Evolutionary conservation across 2,329 filamentous ascomycete genomes (phyloP), one percentile per base, ranked within the genome.

Genomic region (Hirsutella rhossiliensis): DNA sequence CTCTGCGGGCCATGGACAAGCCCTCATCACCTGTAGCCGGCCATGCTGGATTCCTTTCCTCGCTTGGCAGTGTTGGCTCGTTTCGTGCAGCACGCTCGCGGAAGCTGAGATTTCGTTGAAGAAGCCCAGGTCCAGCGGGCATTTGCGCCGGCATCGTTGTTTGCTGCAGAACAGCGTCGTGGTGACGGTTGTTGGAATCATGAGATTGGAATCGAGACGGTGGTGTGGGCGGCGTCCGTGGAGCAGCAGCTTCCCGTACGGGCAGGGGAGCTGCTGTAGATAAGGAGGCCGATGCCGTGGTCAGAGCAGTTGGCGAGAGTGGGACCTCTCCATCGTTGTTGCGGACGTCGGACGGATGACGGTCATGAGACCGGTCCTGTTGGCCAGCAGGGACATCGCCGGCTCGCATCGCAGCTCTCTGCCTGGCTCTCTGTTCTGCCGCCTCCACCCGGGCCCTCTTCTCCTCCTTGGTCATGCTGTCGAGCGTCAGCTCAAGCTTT

Each of bases 401-500:
- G 41, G 62, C 53, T 52, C 55, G 59, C 20, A 64, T 61, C 32
- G 71, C 71, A 12, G 67, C 69, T 52, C 71, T 72, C 56, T 90
- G 81, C 52, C 80, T 76, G 17, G 82, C 76, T 38, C 77, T 75
- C 52, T 80, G 73, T 61, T 96, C 90, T 6, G 87, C 87, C 54
- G 90, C 84, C 58, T 88, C 77, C 5, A 90, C 79, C 40, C 87
- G 76, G 9, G 88, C 87, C 50, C 90, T 77, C 62, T 94, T 94
- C 64, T 96, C 89, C 65, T 96, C 89, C 62, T 96, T 97, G 61
- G 85, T 95, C 62, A 96, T 90, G 64, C 85, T 88, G 62, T 84
- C 84, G 56, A 97, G 75, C 55, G 87, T 92, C 57, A 86, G 78
- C 68, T 98, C 90, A 52, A 98, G 76, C 68, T 83, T 92, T 63